Base-by-base conservation (phyloP, 805 yeast species). In the Zygotorulaspora chibaensis region DNA sequence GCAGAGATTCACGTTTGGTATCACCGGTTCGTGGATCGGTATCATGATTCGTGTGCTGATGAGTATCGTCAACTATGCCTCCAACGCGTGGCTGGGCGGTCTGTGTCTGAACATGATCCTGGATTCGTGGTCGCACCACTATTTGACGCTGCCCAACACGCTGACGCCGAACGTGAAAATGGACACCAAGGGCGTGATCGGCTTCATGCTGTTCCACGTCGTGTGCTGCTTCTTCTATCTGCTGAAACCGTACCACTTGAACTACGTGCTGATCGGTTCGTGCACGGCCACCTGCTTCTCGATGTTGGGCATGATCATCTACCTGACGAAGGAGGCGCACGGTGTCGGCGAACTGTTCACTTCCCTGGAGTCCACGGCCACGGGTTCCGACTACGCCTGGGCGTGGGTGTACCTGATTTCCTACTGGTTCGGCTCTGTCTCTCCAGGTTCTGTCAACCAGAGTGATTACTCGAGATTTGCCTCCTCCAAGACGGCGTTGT, bases 21-120 rank as follows among this genome's bases (percentile, higher is more conserved):
- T 74, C 20, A 63, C 59, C 43, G 79, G 79, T 9, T 67, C 73
- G 1, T 58, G 60, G 4, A 46, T 73, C 25, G 77, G 76, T 11
- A 66, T 74, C 27, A 35, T 66, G 27, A 66, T 72, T 10, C 61
- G 76, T 58, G 66, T 73, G 8, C 53, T 75, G 34, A 59, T 77
- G 53, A 66, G 75, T 34, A 65, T 76, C 36, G 76, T 77, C 17
- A 73, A 72, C 63, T 76, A 69, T 48, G 80, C 74, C 1, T 68
- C 75, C 1, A 65, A 71, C 45, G 68, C 74, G 6, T 74, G 73
- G 69, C 42, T 73, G 41, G 78, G 79, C 39, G 75, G 75, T 1
- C 54, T 68, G 16, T 64, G 72, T 54, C 45, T 73, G 2, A 66
- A 64, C 42, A 56, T 67, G 50, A 59, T 74, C 36, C 47, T 74